Evolutionary conservation across 1,284 basidiomycete genomes (phyloP).

Genomic region (Gomphus sp.): DNA sequence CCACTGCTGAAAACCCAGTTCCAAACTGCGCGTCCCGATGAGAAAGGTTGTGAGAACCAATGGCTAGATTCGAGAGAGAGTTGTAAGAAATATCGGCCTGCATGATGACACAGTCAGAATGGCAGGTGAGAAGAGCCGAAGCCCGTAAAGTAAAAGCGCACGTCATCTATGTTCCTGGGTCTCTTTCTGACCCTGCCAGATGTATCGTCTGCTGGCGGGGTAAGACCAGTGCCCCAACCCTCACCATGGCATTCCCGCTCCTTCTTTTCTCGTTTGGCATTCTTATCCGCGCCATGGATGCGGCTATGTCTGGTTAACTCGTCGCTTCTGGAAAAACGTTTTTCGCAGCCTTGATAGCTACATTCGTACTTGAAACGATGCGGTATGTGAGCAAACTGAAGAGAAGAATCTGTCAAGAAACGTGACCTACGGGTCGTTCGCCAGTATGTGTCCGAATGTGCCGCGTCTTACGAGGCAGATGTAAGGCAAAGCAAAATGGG

Average conservation of each 20-base stretch:
- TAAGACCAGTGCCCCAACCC: conserved; percentile 1
- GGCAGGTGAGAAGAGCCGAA: background rate
- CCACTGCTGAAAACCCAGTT: background rate
- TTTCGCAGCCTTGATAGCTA: conserved; percentile 92
- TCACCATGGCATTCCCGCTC: conserved; percentile 10
- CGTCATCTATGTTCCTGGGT: conserved; percentile 2
- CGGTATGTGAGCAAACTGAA: background rate
- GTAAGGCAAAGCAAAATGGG: background rate
- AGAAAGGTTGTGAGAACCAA: conserved; percentile 1
- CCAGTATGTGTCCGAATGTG: conserved; percentile 37
- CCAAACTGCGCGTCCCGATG: background rate
- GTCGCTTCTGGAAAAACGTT: conserved; percentile 95
- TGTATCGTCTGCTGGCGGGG: background rate
- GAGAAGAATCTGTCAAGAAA: conserved; percentile 12
- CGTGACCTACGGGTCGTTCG: conserved; percentile 29
- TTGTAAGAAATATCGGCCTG: conserved; percentile 2
- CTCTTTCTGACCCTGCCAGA: conserved; percentile 1
- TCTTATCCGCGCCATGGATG: conserved; percentile 69
- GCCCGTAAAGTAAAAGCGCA: background rate
- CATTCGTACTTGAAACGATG: conserved; percentile 54
- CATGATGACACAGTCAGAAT: background rate
- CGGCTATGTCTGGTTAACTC: conserved; percentile 94
- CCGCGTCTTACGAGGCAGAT: conserved; percentile 24
- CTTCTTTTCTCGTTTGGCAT: conserved; percentile 8
- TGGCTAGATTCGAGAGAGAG: background rate